Evolutionary conservation across 768 basidiomycete genomes (phyloP), one percentile per base, ranked within the genome.

Genomic region (Suillus subaureus): DNA sequence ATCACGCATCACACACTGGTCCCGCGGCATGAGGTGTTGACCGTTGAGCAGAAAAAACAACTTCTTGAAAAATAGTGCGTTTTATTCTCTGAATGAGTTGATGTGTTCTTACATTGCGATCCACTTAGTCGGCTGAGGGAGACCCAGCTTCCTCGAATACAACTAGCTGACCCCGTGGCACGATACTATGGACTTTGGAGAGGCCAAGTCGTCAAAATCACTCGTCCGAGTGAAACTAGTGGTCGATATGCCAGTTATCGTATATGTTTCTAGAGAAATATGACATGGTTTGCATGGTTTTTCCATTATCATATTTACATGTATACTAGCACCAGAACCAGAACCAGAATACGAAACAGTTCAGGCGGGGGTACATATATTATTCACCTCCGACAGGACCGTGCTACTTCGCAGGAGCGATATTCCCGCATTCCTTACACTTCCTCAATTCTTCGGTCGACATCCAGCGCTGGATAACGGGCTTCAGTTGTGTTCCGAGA

Each of bases 181-280:
- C 88, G 96, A 66, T 99, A 99, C 78, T 99, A 98, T 80, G 97
- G 97, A 61, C 87, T 99, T 64, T 86, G 89, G 71, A 87, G 97
- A 60, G 96, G 97, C 33, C 94, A 97, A 77, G 97, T 99, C 56
- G 97, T 99, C 78, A 98, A 97, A 83, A 99, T 99, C 72, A 98
- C 92, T 66, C 84, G 97, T 72, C 93, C 96, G 33, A 96, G 93
- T 79, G 97, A 99, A 83, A 99, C 97, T 21, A 93, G 92, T 68
- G 97, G 97, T 61, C 88, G 94, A 66, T 96, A 95, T 71, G 91
- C 93, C 61, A 94, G 93, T 74, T 95, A 95, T 82, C 91, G 93
- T 67, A 93, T 95, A 76, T 94, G 93, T 80, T 94, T 93, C 79
- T 93, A 82, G 78, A 39, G 39, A 28, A 62, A 15, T 60, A 23